Conservation (phyloP, 1,284 basidiomycete genomes). For the Moesziomyces globuligerus region DNA sequence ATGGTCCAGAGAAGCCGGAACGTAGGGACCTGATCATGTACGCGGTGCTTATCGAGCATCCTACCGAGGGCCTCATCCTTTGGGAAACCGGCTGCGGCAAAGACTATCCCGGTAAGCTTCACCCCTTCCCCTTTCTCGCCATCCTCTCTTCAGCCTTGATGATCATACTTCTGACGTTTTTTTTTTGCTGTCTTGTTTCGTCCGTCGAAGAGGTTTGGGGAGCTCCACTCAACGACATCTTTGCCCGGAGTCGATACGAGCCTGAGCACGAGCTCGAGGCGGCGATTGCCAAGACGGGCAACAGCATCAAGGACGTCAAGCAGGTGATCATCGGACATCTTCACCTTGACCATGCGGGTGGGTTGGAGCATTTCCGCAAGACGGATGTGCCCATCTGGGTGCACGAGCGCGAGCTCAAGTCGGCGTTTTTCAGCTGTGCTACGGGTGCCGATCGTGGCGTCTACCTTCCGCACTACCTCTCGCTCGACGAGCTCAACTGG, state of each 20-base stretch:
- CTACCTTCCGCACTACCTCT: constrained; percentile 55
- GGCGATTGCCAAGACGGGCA: constrained; percentile 57
- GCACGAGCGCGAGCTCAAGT: constrained; percentile 60
- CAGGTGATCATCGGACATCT: constrained; percentile 53
- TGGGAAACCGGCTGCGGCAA: constrained; percentile 64
- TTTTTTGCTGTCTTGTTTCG: too few species aligned
- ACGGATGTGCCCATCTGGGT: constrained; percentile 60
- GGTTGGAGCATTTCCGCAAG: constrained; percentile 51
- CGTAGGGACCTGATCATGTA: constrained; percentile 56
- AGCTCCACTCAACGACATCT: constrained; percentile 49
- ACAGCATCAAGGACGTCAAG: constrained; percentile 57
- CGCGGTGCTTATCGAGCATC: constrained; percentile 62
- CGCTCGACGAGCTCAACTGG: constrained; percentile 55
- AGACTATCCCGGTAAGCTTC: constrained; percentile 41
- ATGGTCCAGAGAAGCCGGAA: constrained; percentile 37
- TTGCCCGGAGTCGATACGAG: constrained; percentile 38
- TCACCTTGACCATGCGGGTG: constrained; percentile 63
- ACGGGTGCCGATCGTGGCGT: constrained; percentile 58
- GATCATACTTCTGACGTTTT: neutral
- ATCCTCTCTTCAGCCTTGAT: neutral
- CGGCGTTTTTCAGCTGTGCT: constrained; percentile 55
- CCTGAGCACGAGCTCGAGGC: constrained; percentile 62
- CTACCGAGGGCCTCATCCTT: constrained; percentile 61
- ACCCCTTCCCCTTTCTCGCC: neutral
- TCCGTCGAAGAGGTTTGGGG: constrained; percentile 33